A percentile compares a stretch with the other conserved stretches of the same genome.
Conservation (phyloP, 2,329 filamentous ascomycete species). For the Diaporthe helianthi region DNA sequence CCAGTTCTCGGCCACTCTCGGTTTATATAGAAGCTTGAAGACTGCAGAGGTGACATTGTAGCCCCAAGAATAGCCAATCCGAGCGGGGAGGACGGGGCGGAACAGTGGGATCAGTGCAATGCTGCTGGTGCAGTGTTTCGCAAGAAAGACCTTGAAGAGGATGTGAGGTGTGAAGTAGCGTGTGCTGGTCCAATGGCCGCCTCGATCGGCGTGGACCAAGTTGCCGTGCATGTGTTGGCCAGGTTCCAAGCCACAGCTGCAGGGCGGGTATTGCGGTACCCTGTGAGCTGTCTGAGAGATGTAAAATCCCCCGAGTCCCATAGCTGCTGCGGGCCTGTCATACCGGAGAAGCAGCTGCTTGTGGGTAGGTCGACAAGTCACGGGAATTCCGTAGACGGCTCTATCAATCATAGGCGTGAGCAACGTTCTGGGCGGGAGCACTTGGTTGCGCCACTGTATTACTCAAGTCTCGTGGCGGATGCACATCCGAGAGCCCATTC, state of each 20-base stretch:
- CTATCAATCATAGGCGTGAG: neutral
- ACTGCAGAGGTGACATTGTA: neutral
- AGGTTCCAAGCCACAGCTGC: slow-evolving; percentile 18
- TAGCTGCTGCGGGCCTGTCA: slow-evolving; percentile 15
- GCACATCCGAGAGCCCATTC: neutral
- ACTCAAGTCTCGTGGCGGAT: slow-evolving; percentile 7
- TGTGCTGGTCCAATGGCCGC: neutral
- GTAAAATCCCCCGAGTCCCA: slow-evolving; percentile 19
- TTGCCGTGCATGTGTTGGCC: slow-evolving; percentile 18
- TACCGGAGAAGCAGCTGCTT: slow-evolving; percentile 24
- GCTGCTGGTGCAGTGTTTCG: neutral
- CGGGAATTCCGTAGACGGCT: slow-evolving; percentile 11
- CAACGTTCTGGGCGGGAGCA: neutral
- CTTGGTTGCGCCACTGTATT: neutral
- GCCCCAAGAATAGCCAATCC: slow-evolving; percentile 6
- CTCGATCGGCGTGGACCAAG: neutral
- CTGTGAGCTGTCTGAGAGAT: neutral
- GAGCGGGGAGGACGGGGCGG: neutral
- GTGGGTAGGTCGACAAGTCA: neutral
- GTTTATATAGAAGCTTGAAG: slow-evolving; percentile 1
- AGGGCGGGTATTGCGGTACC: slow-evolving; percentile 11
- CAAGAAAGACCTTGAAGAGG: neutral
- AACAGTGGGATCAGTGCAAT: neutral
- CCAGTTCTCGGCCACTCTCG: slow-evolving; percentile 26
- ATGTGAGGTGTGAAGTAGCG: neutral